Conservation (phyloP, 1,139 yeast genomes). For the Debaryomyces psychrophilus region DNA sequence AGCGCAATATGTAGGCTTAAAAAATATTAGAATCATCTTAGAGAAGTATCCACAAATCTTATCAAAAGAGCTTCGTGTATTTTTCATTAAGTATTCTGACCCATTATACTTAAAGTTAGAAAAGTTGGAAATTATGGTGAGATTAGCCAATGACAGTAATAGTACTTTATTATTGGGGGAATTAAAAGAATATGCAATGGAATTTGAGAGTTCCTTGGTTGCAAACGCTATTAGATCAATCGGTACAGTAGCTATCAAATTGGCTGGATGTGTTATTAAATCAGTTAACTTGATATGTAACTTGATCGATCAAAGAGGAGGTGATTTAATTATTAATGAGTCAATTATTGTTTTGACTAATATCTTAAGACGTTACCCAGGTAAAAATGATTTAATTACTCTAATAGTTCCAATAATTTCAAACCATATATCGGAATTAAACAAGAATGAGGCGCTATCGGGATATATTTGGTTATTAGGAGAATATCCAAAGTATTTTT, state of each 20-base stretch:
- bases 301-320: constrained; percentile 72
- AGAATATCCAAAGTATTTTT: constrained; percentile 79
- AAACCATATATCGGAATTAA: constrained; percentile 59
- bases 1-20: constrained; percentile 92
- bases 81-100: constrained; percentile 91
- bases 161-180: constrained; percentile 76
- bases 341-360: constrained; percentile 77
- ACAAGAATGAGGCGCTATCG: constrained; percentile 64
- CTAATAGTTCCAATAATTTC: constrained; percentile 72
- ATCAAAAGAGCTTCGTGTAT: constrained; percentile 81
- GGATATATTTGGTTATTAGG: constrained; percentile 92
- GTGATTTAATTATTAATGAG: constrained; percentile 79
- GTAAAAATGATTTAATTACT: constrained; percentile 58
- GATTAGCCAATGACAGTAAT: constrained; percentile 75
- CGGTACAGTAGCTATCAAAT: constrained; percentile 86
- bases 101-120: constrained; percentile 92
- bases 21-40: constrained; percentile 85
- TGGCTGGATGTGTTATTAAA: constrained; percentile 61
- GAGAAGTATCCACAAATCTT: constrained; percentile 86
- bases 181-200: constrained; percentile 90
- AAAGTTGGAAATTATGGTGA: constrained; percentile 85
- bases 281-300: constrained; percentile 79
- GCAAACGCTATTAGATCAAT: constrained; percentile 79
- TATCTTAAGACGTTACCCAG: constrained; percentile 78
- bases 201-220: constrained; percentile 89